phyloP scores from a whole-genome alignment of 345 rosid species.

The Ceriops decandra region DNA sequence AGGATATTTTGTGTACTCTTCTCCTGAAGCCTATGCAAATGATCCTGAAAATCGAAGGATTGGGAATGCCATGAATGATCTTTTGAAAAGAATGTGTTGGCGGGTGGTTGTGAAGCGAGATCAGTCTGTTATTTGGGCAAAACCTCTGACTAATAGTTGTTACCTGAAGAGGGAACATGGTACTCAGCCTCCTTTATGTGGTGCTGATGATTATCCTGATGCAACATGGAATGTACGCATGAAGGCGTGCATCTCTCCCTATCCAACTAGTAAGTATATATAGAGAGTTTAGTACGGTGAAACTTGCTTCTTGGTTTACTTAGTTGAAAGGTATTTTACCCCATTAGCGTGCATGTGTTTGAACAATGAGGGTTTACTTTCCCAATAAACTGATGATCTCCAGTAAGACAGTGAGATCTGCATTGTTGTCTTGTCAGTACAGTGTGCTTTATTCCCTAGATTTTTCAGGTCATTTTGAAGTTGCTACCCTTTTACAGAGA shows the following conservation, averaged over 20 bases:
- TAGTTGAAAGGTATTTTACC: no score
- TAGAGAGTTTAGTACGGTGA: not conserved
- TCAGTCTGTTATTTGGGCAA: slow-evolving; percentile 94
- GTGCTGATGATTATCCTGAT: slow-evolving; percentile 75
- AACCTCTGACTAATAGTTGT: slow-evolving; percentile 80
- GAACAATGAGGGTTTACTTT: no score
- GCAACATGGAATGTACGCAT: slow-evolving; percentile 77
- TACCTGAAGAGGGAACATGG: slow-evolving; percentile 66
- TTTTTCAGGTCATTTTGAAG: not conserved
- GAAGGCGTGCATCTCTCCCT: slow-evolving; percentile 89
- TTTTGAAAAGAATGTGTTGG: slow-evolving; percentile 93
- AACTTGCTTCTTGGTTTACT: no score
- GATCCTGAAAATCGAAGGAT: slow-evolving; percentile 80
- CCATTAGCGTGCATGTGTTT: no score
- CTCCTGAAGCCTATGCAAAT: slow-evolving; percentile 95
- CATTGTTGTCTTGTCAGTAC: no score
- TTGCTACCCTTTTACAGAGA: slow-evolving; percentile 35
- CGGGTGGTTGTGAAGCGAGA: slow-evolving; percentile 60
- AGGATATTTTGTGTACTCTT: slow-evolving; percentile 92
- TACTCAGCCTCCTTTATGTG: slow-evolving; percentile 72
- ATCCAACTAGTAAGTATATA: slow-evolving; percentile 61
- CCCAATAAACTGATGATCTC: no score
- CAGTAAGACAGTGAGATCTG: no score
- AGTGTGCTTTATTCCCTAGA: not conserved
- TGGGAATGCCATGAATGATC: slow-evolving; percentile 76